These are phyloP conservation scores for Paramyrothecium sp. DNA, from an alignment of 2,329 filamentous ascomycete genomes.

Conservation along the genomic window DNA sequence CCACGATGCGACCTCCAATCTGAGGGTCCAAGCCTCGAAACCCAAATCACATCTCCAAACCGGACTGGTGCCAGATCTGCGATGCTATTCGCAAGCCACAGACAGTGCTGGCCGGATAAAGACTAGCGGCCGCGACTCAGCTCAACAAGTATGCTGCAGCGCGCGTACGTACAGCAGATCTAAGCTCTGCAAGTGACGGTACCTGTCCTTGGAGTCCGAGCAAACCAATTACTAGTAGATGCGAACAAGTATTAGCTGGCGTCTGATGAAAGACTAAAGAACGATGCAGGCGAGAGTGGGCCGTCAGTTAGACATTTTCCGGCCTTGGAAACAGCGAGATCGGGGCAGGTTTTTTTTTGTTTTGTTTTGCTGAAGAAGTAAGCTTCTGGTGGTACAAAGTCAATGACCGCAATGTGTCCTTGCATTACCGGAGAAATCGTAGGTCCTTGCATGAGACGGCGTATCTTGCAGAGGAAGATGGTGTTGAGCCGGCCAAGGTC, in stretches of 20 bases:
- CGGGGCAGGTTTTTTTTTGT: too few species aligned
- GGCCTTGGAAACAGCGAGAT: neutral
- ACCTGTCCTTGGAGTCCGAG: neutral
- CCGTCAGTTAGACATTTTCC: too few species aligned
- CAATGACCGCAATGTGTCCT: neutral
- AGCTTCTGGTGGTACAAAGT: neutral
- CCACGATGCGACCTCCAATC: neutral
- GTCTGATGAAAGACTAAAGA: too few species aligned
- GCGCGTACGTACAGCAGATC: neutral
- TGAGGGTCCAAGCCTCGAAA: neutral
- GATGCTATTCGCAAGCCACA: neutral
- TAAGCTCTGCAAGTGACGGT: neutral
- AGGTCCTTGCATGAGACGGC: neutral
- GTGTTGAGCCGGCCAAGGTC: neutral
- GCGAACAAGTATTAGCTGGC: too few species aligned
- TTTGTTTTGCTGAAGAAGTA: too few species aligned
- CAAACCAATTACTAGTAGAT: neutral
- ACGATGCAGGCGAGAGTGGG: too few species aligned
- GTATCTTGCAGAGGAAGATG: neutral
- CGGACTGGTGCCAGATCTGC: neutral
- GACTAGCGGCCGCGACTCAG: neutral
- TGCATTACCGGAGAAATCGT: neutral
- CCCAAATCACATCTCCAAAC: neutral
- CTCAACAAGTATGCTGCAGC: neutral
- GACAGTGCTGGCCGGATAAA: neutral